Evolutionary conservation across 192 early-diverging fungal species (phyloP), one percentile per base, ranked within the genome.

Genomic region (Umbelopsis sp.): DNA sequence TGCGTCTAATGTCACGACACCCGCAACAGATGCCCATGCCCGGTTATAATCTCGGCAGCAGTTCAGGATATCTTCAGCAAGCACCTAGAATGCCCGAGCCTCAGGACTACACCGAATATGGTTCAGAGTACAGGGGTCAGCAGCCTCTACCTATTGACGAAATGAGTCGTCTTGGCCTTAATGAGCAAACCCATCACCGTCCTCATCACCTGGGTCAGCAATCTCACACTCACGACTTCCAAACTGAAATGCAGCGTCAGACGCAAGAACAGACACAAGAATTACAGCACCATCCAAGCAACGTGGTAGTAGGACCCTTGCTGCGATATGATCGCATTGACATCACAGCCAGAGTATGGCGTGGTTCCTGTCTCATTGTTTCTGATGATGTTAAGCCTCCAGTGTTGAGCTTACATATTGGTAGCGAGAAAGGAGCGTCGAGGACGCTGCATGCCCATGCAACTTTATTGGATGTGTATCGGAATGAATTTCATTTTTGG

Each of bases 401-500:
- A 13, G 65, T 66, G 4, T 35, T 61, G 55, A 61, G 55, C 25
- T 30, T 61, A 18, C 55, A 61, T 18, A 35, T 61, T 35, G 55
- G 55, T 1, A 33, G 12, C 15, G 27, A 33, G 4, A 61, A n/a
- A 61, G 55, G 55, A n/a, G 11, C 55, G 4, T 61, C 55, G 27
- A 61, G 30, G 2, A 66, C 65, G 18, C 65, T 66, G 13, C 74
- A 76, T 16, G 10, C 68, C 1, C 49, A 52, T 16, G 33, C 68
- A 15, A 6, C 13, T 0, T 18, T 70, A 21, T 66, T 84, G 73
- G 87, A 90, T 73, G 82, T 66, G 16, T 86, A 82, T 72, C 45
- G 65, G 9, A 78, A 82, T 69, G 75, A 79, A 53, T 79, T 83
- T 5, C 69, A 73, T 64, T 90, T 90, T 74, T 90, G 85, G 79